A percentile compares a stretch with the other conserved stretches of the same genome.
Evolutionary conservation across 1,284 basidiomycete species (phyloP).

Genomic region (Lentinus polychrous): DNA sequence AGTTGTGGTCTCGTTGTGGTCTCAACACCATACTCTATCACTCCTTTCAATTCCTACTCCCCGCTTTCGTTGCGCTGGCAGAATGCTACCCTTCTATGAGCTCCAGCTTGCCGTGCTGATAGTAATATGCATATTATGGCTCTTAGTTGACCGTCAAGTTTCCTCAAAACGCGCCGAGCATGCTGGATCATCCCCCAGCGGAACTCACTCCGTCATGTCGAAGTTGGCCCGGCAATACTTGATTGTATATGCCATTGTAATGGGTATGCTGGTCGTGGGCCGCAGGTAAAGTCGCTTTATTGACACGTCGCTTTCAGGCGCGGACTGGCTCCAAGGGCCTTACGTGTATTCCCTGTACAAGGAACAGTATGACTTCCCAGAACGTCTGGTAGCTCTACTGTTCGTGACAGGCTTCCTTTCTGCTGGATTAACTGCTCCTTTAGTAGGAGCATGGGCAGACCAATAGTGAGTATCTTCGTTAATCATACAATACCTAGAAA

Average conservation of each 20-base stretch:
- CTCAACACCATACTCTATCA: no score
- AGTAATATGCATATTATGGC: conserved; percentile 35
- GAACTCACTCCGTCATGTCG: conserved; percentile 23
- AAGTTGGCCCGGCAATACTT: conserved; percentile 52
- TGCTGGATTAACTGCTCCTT: conserved; percentile 58
- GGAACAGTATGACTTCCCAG: conserved; percentile 59
- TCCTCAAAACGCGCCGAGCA: conserved; percentile 25
- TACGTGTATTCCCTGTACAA: conserved; percentile 68
- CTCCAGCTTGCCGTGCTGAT: conserved; percentile 40
- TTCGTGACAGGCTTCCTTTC: conserved; percentile 71
- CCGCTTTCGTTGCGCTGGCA: neutral
- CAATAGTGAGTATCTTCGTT: conserved; percentile 46
- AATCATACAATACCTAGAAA: neutral
- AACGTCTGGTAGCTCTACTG: conserved; percentile 56
- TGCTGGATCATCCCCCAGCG: conserved; percentile 11
- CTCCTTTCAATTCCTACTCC: no score
- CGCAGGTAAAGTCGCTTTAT: conserved; percentile 3
- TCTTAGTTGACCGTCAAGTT: conserved; percentile 40
- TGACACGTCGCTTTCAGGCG: conserved; percentile 33
- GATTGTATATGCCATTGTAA: conserved; percentile 62
- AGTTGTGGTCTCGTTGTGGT: no score
- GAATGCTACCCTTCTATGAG: conserved; percentile 40
- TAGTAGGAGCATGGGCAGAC: conserved; percentile 72
- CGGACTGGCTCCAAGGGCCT: conserved; percentile 76
- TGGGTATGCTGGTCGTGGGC: conserved; percentile 44